Conservation (phyloP, 1,284 basidiomycete species). For the Volvariella surrecta region DNA sequence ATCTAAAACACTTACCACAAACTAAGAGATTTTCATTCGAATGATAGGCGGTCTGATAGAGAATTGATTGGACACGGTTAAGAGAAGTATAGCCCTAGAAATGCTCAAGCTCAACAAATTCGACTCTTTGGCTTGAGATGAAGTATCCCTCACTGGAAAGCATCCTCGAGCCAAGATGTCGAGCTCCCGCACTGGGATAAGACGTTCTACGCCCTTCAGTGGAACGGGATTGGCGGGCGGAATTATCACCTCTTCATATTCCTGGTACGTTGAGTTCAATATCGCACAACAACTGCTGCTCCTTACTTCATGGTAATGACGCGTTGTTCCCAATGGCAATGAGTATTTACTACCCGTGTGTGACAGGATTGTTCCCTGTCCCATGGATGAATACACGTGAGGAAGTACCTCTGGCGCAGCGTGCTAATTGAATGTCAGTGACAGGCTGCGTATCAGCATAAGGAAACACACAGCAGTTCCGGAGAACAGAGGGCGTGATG, state of each 20-base stretch:
- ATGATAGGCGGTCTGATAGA: constrained; percentile 89
- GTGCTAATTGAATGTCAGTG: constrained; percentile 28
- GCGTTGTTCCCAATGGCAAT: constrained; percentile 78
- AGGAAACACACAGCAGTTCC: constrained; percentile 41
- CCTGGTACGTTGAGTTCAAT: constrained; percentile 23
- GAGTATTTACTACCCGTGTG: constrained; percentile 71
- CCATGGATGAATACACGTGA: constrained; percentile 80
- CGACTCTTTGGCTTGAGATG: constrained; percentile 5
- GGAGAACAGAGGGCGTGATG: constrained; percentile 61
- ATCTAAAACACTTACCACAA: constrained; percentile 58
- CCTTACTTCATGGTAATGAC: constrained; percentile 57
- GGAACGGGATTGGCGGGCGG: constrained; percentile 83
- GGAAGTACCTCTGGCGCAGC: constrained; percentile 66
- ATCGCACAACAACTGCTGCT: constrained; percentile 6
- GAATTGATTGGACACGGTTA: constrained; percentile 94
- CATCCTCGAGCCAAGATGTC: constrained; percentile 80
- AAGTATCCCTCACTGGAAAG: constrained; percentile 64
- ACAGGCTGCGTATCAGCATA: constrained; percentile 8
- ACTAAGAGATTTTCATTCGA: constrained; percentile 97
- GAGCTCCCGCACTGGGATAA: constrained; percentile 69
- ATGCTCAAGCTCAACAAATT: constrained; percentile 5
- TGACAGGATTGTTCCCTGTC: constrained; percentile 64
- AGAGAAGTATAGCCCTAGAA: constrained; percentile 78
- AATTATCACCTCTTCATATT: constrained; percentile 81
- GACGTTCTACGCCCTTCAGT: constrained; percentile 64